Base-by-base conservation (phyloP, 345 rosid species). In the Populus davidiana region DNA sequence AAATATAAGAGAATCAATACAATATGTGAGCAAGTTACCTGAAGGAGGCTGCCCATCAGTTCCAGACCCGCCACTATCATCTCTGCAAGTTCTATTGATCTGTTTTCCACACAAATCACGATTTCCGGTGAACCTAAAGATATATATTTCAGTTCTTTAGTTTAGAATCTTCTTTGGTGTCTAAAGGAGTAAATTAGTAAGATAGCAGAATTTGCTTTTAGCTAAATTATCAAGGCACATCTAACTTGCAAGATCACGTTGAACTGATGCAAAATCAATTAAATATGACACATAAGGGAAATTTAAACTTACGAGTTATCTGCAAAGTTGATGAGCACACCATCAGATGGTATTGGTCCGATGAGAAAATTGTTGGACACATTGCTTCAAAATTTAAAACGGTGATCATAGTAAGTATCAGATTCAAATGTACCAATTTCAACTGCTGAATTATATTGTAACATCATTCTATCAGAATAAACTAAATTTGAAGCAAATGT, bases 351-450 rank as follows among this genome's bases (percentile, higher is more conserved):
- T 84, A 96, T 91, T 72, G 87, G 79, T 56, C 99, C 99, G 44
- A 23, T 83, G 75, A 96, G 91, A 81, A 96, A 93, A 86, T 96
- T 96, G 86, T 92, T 88, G 18, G 99, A 91, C 72, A 93, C 90
- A 39, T 96, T 92, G 82, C 99, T 96, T 88, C 81, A 84, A 65
- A 76, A 75, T 75, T 79, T 70, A 85, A 76, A 29, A 87, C 73
- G 76, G 77, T 79, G 67, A 56, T 62, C 43, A 85, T 65, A 76
- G 33, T 39, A 38, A 70, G 27, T 61, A 72, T 74, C 70, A 79
- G 69, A 44, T 65, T 33, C 38, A 23, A 25, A 38, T 21, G 6
- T 62, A 29, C 41, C 20, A 69, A 43, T 43, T 61, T 67, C 21
- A 70, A 72, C 33, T 36, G 47, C 3, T 33, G 33, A 73, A 12